phyloP scores from a whole-genome alignment of 2,329 filamentous ascomycete species.

The Phyllachora maydis region DNA sequence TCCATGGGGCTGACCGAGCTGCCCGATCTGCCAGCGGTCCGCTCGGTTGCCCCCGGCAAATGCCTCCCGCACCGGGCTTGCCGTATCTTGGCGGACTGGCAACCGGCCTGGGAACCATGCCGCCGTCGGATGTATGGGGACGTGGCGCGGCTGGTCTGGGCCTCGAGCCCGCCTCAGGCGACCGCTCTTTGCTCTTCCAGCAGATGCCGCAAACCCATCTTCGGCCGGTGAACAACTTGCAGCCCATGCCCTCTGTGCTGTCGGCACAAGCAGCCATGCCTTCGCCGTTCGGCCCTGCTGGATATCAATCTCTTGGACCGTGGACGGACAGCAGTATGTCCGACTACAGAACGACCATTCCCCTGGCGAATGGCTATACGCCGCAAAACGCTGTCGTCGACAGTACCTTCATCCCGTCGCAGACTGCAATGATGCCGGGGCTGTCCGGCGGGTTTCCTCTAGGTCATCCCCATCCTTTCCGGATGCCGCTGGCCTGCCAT shows the following conservation, averaged over 20 bases:
- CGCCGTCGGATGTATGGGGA: slow-evolving; percentile 5
- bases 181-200: slow-evolving; percentile 5
- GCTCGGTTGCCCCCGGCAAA: too few species aligned
- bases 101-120: slow-evolving; percentile 3
- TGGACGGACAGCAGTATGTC: slow-evolving; percentile 15
- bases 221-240: slow-evolving; percentile 6
- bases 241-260: slow-evolving; percentile 9
- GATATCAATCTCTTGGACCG: slow-evolving; percentile 13
- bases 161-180: slow-evolving; percentile 2
- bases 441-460: slow-evolving; percentile 6
- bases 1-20: too few species aligned
- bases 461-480: slow-evolving; percentile 8
- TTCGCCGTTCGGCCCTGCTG: too few species aligned
- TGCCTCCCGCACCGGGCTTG: too few species aligned
- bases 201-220: slow-evolving; percentile 6
- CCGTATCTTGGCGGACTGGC: too few species aligned
- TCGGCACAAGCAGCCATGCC: too few species aligned
- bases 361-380: slow-evolving; percentile 13
- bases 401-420: slow-evolving; percentile 11
- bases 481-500: slow-evolving; percentile 8
- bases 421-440: slow-evolving; percentile 8
- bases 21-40: too few species aligned
- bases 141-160: slow-evolving; percentile 2
- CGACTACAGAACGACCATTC: slow-evolving; percentile 12
- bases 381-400: slow-evolving; percentile 13